These are phyloP conservation scores for Mucor irregularis DNA, from an alignment of 371 early-diverging fungal species.

Conservation along the genomic window DNA sequence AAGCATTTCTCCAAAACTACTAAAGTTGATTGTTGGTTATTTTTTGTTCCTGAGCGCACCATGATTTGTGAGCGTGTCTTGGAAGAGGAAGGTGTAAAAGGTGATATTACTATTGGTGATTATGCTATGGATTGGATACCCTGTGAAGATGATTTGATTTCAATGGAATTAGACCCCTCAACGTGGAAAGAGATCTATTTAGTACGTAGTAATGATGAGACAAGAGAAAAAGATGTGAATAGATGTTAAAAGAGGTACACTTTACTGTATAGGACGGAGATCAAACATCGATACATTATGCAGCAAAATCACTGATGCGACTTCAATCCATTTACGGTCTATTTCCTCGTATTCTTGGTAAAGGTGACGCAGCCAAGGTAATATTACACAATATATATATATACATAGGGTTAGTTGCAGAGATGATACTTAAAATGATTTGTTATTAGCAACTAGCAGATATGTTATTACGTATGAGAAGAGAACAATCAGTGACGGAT, in stretches of 20 bases:
- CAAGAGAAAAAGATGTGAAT: neutral
- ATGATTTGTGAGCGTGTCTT: constrained; percentile 85
- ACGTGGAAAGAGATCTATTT: constrained; percentile 83
- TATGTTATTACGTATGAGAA: constrained; percentile 80
- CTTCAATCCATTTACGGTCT: constrained; percentile 84
- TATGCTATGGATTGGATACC: constrained; percentile 90
- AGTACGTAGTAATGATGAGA: constrained; percentile 36
- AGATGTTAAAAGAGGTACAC: neutral
- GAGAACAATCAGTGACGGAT: constrained; percentile 70
- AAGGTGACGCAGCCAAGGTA: constrained; percentile 84
- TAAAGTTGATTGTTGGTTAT: constrained; percentile 66
- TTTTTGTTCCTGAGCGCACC: constrained; percentile 88
- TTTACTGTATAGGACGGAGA: constrained; percentile 71
- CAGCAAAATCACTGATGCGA: constrained; percentile 84
- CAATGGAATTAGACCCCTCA: constrained; percentile 77
- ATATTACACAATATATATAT: neutral
- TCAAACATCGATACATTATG: constrained; percentile 73
- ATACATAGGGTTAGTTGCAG: neutral
- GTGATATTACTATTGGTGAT: constrained; percentile 83
- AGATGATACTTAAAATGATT: neutral
- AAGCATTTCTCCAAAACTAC: constrained; percentile 32
- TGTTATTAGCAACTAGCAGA: constrained; percentile 67
- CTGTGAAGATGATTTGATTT: constrained; percentile 87
- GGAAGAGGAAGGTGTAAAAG: constrained; percentile 90
- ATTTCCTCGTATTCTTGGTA: constrained; percentile 88